Percentiles rank a stretch among this genome's conserved stretches.
These are phyloP conservation scores for Fusarium praegraminearum DNA, from an alignment of 2,329 filamentous ascomycete genomes.

Conservation along the genomic window DNA sequence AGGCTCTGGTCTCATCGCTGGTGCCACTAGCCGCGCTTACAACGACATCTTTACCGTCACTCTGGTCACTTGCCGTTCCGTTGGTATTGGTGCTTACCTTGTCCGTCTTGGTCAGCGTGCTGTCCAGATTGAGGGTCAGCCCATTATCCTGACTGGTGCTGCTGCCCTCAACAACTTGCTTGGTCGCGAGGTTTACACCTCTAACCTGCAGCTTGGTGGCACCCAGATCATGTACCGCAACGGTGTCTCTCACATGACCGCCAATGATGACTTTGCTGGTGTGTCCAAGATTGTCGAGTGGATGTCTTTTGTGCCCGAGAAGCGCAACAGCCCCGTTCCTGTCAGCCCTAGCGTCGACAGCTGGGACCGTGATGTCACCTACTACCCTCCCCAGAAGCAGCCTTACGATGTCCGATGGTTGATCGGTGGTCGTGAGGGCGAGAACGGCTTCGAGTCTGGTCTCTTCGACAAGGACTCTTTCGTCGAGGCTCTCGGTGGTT, in stretches of 20 bases:
- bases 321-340: slow-evolving; percentile 92
- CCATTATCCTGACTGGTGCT: slow-evolving; percentile 97
- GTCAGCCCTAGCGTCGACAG: slow-evolving; percentile 85
- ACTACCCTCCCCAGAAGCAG: slow-evolving; percentile 84
- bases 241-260: slow-evolving; percentile 99
- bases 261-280: slow-evolving; percentile 96
- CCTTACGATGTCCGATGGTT: slow-evolving; percentile 94
- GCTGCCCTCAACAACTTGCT: slow-evolving; percentile 98
- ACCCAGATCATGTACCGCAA: slow-evolving; percentile 99
- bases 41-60: slow-evolving; percentile 99
- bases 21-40: slow-evolving; percentile 95
- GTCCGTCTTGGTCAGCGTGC: slow-evolving; percentile 98
- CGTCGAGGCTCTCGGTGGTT: slow-evolving; percentile 94
- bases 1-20: slow-evolving; percentile 97
- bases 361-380: slow-evolving; percentile 94
- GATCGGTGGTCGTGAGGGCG: slow-evolving; percentile 86
- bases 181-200: slow-evolving; percentile 98
- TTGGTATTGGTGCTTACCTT: slow-evolving; percentile 99
- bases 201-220: slow-evolving; percentile 97
- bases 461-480: slow-evolving; percentile 98
- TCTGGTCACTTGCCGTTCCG: slow-evolving; percentile 95
- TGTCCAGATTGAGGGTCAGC: slow-evolving; percentile 98
- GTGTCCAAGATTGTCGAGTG: slow-evolving; percentile 98
- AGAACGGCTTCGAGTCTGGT: slow-evolving; percentile 82
- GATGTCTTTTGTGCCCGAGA: slow-evolving; percentile 97